Evolutionary conservation across 768 basidiomycete genomes (phyloP).

Genomic region (Tylopilus felleus): DNA sequence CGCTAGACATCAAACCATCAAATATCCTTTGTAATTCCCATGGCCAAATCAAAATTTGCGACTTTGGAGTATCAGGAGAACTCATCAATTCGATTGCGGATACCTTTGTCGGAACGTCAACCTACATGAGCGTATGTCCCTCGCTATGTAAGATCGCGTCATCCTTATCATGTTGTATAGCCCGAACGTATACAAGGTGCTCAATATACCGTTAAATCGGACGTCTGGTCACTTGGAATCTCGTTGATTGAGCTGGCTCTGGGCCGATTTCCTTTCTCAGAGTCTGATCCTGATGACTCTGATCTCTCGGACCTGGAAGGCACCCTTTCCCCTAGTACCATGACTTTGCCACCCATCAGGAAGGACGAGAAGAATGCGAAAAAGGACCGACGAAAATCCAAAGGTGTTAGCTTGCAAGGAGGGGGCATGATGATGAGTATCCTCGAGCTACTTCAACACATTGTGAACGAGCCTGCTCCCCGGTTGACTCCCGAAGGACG

Average conservation of each 20-base stretch:
- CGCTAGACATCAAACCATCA: constrained; percentile 96
- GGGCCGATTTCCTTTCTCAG: constrained; percentile 95
- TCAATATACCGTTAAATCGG: constrained; percentile 97
- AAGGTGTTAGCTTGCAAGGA: constrained; percentile 90
- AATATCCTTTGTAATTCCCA: constrained; percentile 94
- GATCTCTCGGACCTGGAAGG: constrained; percentile 76
- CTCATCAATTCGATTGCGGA: constrained; percentile 98
- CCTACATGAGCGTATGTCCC: constrained; percentile 93
- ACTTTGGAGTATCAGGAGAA: constrained; percentile 98
- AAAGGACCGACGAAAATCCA: constrained; percentile 84
- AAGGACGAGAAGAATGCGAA: constrained; percentile 47
- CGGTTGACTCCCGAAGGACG: constrained; percentile 70
- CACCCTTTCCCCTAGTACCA: constrained; percentile 69
- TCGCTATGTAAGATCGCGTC: constrained; percentile 9
- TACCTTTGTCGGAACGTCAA: constrained; percentile 98
- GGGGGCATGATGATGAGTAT: constrained; percentile 98
- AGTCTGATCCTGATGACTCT: constrained; percentile 72
- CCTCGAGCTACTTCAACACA: constrained; percentile 93
- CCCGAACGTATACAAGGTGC: constrained; percentile 99
- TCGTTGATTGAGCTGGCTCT: constrained; percentile 95
- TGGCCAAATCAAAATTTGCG: constrained; percentile 98
- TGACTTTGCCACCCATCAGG: constrained; percentile 39
- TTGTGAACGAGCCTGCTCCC: constrained; percentile 98
- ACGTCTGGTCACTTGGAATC: constrained; percentile 98
- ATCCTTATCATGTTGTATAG: constrained; percentile 42